Evolutionary conservation across 179 eudicot species (phyloP).

Genomic region (Carnegiea gigantea): DNA sequence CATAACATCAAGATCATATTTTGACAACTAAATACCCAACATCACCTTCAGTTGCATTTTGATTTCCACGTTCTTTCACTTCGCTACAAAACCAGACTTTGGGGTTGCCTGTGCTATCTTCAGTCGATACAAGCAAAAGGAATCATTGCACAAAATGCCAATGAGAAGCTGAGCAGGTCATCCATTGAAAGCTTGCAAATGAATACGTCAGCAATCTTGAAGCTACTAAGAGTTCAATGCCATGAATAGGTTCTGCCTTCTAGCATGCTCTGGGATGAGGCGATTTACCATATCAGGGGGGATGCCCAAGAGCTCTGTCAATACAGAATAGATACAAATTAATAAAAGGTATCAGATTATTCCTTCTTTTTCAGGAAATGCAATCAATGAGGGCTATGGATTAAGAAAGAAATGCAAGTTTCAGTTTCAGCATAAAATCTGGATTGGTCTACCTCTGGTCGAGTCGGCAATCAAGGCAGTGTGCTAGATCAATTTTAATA

Average conservation of each 20-base stretch:
- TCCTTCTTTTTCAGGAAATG: not conserved
- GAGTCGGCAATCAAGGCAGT: not conserved
- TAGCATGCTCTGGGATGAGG: constrained; percentile 93
- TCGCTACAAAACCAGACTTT: not conserved
- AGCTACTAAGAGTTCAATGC: constrained; percentile 62
- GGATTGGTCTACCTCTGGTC: not conserved
- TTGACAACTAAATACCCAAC: not conserved
- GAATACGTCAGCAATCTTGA: constrained; percentile 6
- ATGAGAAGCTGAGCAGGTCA: constrained; percentile 3
- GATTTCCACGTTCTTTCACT: constrained; percentile 14
- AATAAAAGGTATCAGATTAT: not conserved
- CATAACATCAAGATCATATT: constrained; percentile 16
- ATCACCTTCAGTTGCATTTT: constrained; percentile 11
- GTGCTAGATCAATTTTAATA: not conserved
- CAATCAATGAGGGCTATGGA: not conserved
- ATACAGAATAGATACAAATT: not conserved
- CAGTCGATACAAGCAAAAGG: constrained; percentile 5
- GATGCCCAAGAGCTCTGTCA: constrained; percentile 75
- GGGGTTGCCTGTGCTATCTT: constrained; percentile 11
- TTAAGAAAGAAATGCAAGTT: not conserved
- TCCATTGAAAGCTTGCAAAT: constrained; percentile 4
- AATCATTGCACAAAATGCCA: constrained; percentile 13
- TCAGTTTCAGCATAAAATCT: constrained; percentile 4
- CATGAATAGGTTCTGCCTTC: constrained; percentile 90
- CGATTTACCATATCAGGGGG: constrained; percentile 70